Evolutionary conservation across 2,329 filamentous ascomycete species (phyloP).

Genomic region (Chalaropsis ovoidea): DNA sequence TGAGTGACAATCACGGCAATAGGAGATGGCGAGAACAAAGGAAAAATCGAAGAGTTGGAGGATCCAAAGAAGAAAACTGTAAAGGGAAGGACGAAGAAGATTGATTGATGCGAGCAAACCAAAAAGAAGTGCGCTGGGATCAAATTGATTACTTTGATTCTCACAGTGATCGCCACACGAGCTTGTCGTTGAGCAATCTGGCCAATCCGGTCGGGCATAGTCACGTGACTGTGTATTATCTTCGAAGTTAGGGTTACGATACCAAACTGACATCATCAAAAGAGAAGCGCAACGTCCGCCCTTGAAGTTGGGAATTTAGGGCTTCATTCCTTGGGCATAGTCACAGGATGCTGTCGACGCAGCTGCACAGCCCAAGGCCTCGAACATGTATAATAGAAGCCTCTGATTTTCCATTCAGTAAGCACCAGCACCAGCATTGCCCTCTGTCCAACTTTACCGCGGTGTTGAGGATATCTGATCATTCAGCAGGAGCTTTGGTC

Average conservation of each 20-base stretch:
- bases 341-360: no score
- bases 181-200: slow-evolving; percentile 10
- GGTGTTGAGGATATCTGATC: neutral
- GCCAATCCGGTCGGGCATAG: neutral
- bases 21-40: neutral
- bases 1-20: neutral
- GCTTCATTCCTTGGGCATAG: no score
- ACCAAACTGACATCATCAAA: neutral
- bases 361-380: neutral
- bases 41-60: slow-evolving; percentile 13
- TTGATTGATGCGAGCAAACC: neutral
- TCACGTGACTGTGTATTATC: neutral
- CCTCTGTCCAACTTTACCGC: neutral
- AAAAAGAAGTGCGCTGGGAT: neutral
- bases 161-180: slow-evolving; percentile 6
- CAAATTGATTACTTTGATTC: neutral
- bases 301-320: neutral
- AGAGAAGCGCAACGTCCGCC: neutral
- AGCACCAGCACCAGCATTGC: neutral
- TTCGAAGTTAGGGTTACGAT: neutral
- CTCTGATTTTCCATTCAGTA: neutral
- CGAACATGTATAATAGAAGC: neutral
- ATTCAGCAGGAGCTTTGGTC: neutral
- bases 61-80: slow-evolving; percentile 7
- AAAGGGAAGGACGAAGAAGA: neutral